phyloP scores from a whole-genome alignment of 768 basidiomycete species.

The Plicaturopsis crispa region DNA sequence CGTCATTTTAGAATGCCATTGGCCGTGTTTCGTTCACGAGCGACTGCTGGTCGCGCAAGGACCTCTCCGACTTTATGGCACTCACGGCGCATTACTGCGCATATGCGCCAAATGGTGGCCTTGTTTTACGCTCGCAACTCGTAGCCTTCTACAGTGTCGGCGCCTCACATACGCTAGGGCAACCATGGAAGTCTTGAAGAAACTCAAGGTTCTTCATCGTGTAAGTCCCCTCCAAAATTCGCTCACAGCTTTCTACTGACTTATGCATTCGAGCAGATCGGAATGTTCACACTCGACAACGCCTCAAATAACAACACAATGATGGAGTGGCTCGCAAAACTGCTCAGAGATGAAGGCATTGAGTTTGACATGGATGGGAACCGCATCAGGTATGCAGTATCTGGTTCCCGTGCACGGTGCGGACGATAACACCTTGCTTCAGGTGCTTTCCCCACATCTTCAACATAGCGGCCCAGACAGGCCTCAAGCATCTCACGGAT shows the following conservation, averaged over 20 bases:
- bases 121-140: constrained; percentile 16
- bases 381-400: constrained; percentile 8
- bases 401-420: background rate
- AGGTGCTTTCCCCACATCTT: constrained; percentile 22
- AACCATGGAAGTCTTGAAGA: constrained; percentile 18
- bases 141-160: constrained; percentile 22
- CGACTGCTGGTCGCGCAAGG: constrained; percentile 12
- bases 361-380: constrained; percentile 16
- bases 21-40: constrained; percentile 13
- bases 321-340: too few species aligned
- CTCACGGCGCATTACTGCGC: constrained; percentile 13
- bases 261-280: constrained; percentile 10
- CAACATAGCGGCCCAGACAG: constrained; percentile 16
- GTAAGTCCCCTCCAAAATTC: constrained; percentile 9
- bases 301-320: constrained; percentile 23
- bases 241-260: background rate
- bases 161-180: constrained; percentile 19
- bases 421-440: background rate
- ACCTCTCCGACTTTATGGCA: constrained; percentile 10
- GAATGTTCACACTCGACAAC: constrained; percentile 26
- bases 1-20: constrained; percentile 11
- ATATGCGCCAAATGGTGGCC: constrained; percentile 10
- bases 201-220: constrained; percentile 12
- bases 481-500: constrained; percentile 8
- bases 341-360: too few species aligned